phyloP scores from a whole-genome alignment of 129 eudicot species.

The Lonicera japonica region DNA sequence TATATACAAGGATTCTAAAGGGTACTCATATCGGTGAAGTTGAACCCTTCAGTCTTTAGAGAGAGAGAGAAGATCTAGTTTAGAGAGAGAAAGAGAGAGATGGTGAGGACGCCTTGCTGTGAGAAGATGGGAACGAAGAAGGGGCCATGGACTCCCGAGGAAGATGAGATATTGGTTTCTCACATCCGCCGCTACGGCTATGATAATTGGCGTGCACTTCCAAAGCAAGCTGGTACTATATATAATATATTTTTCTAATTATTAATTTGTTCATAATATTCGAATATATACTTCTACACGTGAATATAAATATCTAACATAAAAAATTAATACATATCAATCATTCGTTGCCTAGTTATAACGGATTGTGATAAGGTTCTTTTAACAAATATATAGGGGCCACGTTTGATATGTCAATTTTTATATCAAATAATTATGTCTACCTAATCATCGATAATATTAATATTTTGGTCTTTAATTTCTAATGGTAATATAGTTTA shows the following conservation, averaged over 20 bases:
- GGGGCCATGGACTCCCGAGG: constrained; percentile 6
- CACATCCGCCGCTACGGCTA: neutral
- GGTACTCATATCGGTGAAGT: neutral
- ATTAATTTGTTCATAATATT: neutral
- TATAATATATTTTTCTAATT: neutral
- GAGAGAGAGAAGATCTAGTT: neutral
- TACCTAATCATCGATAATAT: no score
- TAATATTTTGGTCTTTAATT: neutral
- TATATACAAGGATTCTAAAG: neutral
- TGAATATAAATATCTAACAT: no score
- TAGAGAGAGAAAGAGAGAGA: neutral
- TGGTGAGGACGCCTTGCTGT: neutral
- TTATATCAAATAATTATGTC: no score
- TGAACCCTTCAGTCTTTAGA: neutral
- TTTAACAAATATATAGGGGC: no score
- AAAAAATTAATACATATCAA: no score
- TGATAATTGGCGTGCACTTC: constrained; percentile 6
- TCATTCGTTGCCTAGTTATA: no score
- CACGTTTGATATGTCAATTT: no score
- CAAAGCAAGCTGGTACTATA: constrained; percentile 9
- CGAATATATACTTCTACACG: no score
- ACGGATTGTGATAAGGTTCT: no score
- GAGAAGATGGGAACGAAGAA: constrained; percentile 2
- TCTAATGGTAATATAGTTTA: neutral
- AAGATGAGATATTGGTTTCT: constrained; percentile 4